These are phyloP conservation scores for Penicillium diatomitis DNA, from an alignment of 495 filamentous ascomycete genomes.

Conservation along the genomic window DNA sequence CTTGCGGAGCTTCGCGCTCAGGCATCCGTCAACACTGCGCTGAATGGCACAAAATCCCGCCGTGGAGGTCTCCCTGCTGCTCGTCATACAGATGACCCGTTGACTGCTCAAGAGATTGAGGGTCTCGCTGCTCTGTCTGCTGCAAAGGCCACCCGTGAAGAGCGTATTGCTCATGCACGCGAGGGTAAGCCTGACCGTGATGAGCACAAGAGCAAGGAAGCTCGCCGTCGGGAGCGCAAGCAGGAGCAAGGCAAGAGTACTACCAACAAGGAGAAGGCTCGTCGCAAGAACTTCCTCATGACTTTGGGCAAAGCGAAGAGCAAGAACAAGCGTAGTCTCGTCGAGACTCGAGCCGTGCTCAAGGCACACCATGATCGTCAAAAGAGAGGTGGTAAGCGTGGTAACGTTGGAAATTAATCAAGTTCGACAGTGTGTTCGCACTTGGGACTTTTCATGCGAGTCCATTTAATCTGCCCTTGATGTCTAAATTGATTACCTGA, in stretches of 20 bases:
- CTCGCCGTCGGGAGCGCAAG: constrained; percentile 75
- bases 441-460: no score
- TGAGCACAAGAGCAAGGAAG: constrained; percentile 74
- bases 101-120: constrained; percentile 84
- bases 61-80: constrained; percentile 30
- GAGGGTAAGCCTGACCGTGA: constrained; percentile 64
- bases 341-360: constrained; percentile 67
- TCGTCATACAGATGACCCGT: constrained; percentile 68
- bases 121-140: constrained; percentile 56
- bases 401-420: constrained; percentile 44
- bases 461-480: no score
- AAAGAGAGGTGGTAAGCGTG: constrained; percentile 76
- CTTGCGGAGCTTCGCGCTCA: constrained; percentile 74
- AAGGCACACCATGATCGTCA: constrained; percentile 73
- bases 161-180: constrained; percentile 67
- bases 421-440: background rate
- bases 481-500: no score
- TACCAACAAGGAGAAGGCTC: constrained; percentile 95
- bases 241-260: constrained; percentile 81
- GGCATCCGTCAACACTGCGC: constrained; percentile 56
- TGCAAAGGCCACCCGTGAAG: constrained; percentile 68
- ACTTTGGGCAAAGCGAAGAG: constrained; percentile 86
- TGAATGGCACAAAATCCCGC: constrained; percentile 37
- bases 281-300: constrained; percentile 98
- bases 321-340: constrained; percentile 87